phyloP scores from a whole-genome alignment of 2,329 filamentous ascomycete species.

The Plectosphaerella plurivora region DNA sequence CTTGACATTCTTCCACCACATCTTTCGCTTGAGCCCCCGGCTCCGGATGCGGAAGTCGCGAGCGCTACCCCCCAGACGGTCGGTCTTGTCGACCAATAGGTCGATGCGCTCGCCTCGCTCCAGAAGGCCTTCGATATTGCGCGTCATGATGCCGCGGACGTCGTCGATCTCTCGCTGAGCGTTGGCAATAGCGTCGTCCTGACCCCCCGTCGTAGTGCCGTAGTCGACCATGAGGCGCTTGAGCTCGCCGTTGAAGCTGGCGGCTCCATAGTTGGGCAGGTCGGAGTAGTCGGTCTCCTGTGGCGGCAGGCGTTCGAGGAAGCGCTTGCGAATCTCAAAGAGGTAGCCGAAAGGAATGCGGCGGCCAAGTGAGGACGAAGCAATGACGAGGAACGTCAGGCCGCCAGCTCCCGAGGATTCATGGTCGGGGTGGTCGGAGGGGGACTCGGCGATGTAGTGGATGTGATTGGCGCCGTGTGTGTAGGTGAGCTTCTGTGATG shows the following conservation, averaged over 20 bases:
- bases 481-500: conserved; percentile 86
- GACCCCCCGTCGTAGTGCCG: conserved; percentile 70
- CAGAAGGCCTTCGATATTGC: conserved; percentile 86
- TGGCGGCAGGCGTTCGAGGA: conserved; percentile 67
- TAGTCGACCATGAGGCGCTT: conserved; percentile 77
- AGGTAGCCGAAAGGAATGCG: conserved; percentile 92
- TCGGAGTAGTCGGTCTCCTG: conserved; percentile 66
- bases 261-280: conserved; percentile 86
- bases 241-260: conserved; percentile 76
- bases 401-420: conserved; percentile 61
- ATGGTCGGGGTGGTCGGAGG: conserved; percentile 56
- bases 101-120: conserved; percentile 93
- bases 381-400: conserved; percentile 87
- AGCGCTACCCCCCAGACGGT: conserved; percentile 81
- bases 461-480: conserved; percentile 89
- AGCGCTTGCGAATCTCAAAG: conserved; percentile 83
- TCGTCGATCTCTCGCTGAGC: conserved; percentile 90
- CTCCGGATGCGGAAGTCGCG: conserved; percentile 87
- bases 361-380: conserved; percentile 73
- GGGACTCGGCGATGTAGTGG: conserved; percentile 88
- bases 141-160: conserved; percentile 88
- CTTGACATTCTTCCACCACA: conserved; percentile 99
- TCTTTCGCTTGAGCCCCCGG: conserved; percentile 78
- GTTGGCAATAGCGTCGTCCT: conserved; percentile 76
- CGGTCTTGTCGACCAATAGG: conserved; percentile 93